Base-by-base conservation (phyloP, 2,329 filamentous ascomycete genomes). In the Aspergillus eucalypticola region DNA sequence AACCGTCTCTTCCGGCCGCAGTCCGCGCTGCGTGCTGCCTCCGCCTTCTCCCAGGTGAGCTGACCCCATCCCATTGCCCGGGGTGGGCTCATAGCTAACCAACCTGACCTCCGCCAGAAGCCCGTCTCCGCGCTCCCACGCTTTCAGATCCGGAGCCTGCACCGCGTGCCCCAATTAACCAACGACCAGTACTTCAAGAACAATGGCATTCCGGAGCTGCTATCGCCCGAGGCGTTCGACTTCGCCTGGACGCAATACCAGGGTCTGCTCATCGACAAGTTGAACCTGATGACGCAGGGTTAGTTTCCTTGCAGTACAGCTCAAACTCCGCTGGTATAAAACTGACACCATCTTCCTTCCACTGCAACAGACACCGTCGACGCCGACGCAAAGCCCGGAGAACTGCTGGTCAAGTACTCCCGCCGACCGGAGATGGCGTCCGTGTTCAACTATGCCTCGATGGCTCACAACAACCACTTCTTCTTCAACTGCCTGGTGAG, bases 371-470 rank as follows among this genome's bases (percentile, higher is more conserved):
- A 86, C 67, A 89, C 85, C 67, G 81, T 86, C 17, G 83, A 85
- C 71, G 88, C 88, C 66, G 78, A 86, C 73, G 79, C 83, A 66
- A 79, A 83, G 54, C 77, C 86, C 62, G 88, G 90, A 76, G 81
- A 87, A 50, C 87, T 96, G 72, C 78, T 90, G 72, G 82, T 94
- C 71, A 82, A 86, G 71, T 89, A 89, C 60, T 90, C 94, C 61
- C 91, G 92, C 76, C 86, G 95, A 71, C 89, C 94, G 48, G 83
- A 83, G 67, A 83, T 85, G 64, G 95, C 95, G 44, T 83, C 88
- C 68, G 82, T 89, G 74, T 99, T 99, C 87, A 99, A 98, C 85
- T 87, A 96, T 76, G 95, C 95, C 76, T 96, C 91, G 69, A 96
- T 96, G 90, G 91, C 92, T 58, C 90, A 91, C 84, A 98, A 98